Percentiles rank a stretch among this genome's conserved stretches.
phyloP scores from a whole-genome alignment of 805 yeast genomes.

The Candida chauliodis region DNA sequence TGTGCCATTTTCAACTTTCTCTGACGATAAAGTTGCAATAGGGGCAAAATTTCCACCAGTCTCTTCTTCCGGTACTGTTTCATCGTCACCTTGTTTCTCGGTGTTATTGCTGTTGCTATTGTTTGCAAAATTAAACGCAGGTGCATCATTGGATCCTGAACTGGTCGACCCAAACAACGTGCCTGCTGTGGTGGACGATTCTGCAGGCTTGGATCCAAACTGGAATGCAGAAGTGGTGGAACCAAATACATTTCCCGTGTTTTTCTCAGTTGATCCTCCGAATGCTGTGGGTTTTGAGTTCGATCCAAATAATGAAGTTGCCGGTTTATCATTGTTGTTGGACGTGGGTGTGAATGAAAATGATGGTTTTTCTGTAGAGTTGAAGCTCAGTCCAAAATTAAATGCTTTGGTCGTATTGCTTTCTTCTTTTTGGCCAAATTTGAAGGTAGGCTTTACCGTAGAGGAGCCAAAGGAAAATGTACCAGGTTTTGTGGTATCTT shows the following conservation, averaged over 20 bases:
- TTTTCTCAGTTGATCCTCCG: constrained; percentile 9
- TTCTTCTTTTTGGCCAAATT: constrained; percentile 20
- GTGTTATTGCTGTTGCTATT: background rate
- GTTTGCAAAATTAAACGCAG: background rate
- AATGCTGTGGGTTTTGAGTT: background rate
- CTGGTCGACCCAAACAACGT: constrained; percentile 8
- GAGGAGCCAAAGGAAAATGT: too few relatives aligned
- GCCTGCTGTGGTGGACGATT: background rate
- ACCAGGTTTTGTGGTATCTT: too few relatives aligned
- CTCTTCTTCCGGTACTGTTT: constrained; percentile 38
- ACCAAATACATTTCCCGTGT: background rate
- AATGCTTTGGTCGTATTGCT: constrained; percentile 5
- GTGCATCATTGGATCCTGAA: too few relatives aligned
- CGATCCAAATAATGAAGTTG: background rate
- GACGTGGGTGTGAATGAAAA: constrained; percentile 13
- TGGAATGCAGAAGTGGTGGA: constrained; percentile 13
- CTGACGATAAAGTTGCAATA: constrained; percentile 30
- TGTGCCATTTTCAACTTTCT: constrained; percentile 49
- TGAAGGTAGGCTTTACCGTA: constrained; percentile 23
- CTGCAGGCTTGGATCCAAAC: constrained; percentile 13
- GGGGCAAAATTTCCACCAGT: constrained; percentile 46
- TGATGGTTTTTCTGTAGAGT: constrained; percentile 11
- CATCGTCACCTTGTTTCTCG: constrained; percentile 8
- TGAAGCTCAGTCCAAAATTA: background rate
- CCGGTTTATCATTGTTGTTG: background rate